Percentiles rank a stretch among this genome's conserved stretches.
Conservation (phyloP, 2,329 filamentous ascomycete genomes). For the Pseudocercospora fijiensis region DNA sequence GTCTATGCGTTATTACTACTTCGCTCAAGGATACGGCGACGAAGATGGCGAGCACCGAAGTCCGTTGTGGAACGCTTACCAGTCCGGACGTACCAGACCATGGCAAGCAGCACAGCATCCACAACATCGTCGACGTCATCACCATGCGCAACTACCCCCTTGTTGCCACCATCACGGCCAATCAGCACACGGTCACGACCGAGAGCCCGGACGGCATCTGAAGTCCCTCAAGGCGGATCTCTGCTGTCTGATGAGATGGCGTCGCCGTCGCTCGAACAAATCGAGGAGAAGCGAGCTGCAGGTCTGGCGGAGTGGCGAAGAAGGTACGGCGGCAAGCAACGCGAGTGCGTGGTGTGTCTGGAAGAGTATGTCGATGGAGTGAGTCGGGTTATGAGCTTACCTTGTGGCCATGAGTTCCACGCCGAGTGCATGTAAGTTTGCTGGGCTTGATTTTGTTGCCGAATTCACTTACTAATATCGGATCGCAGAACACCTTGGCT, state of each 20-base stretch:
- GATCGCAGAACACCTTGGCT: slow-evolving; percentile 82
- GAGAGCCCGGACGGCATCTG: slow-evolving; percentile 65
- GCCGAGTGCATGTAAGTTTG: slow-evolving; percentile 94
- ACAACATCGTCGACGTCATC: slow-evolving; percentile 33
- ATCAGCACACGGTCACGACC: slow-evolving; percentile 51
- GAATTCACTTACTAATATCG: slow-evolving; percentile 4
- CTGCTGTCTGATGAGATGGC: slow-evolving; percentile 31
- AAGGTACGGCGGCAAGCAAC: slow-evolving; percentile 63
- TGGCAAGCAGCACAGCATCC: slow-evolving; percentile 60
- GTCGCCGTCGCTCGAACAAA: slow-evolving; percentile 38
- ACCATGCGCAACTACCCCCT: slow-evolving; percentile 64
- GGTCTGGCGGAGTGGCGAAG: slow-evolving; percentile 55
- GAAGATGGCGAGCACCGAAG: slow-evolving; percentile 96
- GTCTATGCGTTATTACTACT: slow-evolving; percentile 88
- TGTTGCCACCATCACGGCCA: slow-evolving; percentile 58
- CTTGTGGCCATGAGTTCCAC: slow-evolving; percentile 97
- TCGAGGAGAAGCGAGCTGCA: slow-evolving; percentile 54
- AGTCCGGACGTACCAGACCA: slow-evolving; percentile 90
- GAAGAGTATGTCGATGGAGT: slow-evolving; percentile 96
- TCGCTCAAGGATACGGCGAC: slow-evolving; percentile 80
- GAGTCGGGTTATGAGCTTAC: slow-evolving; percentile 92
- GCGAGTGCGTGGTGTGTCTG: slow-evolving; percentile 93
- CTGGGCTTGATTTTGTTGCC: neutral
- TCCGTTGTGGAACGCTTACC: slow-evolving; percentile 93
- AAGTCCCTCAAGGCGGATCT: slow-evolving; percentile 47